These are phyloP conservation scores for Ogataea naganishii DNA, from an alignment of 805 yeast genomes.

Conservation along the genomic window DNA sequence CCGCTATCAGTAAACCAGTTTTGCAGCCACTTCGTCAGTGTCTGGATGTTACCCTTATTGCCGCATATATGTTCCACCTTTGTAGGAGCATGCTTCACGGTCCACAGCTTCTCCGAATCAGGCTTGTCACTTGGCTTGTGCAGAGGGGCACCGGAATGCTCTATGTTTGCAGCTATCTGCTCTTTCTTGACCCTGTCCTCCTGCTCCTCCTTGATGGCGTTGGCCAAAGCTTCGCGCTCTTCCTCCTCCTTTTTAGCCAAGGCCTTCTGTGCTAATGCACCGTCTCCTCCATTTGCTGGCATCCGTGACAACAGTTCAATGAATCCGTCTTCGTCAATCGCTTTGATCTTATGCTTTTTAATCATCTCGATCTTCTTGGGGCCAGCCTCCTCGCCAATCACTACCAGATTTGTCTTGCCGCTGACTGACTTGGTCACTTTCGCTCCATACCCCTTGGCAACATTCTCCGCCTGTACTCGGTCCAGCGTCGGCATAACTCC, in stretches of 20 bases:
- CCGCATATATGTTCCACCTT: slow-evolving; percentile 78
- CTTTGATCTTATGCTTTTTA: slow-evolving; percentile 62
- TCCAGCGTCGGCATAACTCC: slow-evolving; percentile 78
- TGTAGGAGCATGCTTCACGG: slow-evolving; percentile 86
- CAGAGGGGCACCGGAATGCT: slow-evolving; percentile 4
- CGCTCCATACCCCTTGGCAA: slow-evolving; percentile 87
- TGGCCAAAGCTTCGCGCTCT: slow-evolving; percentile 45
- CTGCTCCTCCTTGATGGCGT: slow-evolving; percentile 41
- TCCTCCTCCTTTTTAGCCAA: slow-evolving; percentile 61
- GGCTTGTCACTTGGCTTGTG: slow-evolving; percentile 28
- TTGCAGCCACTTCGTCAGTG: slow-evolving; percentile 63
- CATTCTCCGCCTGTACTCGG: slow-evolving; percentile 62
- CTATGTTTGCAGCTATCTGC: slow-evolving; percentile 17
- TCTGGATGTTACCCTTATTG: slow-evolving; percentile 65
- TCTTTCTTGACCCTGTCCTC: slow-evolving; percentile 22
- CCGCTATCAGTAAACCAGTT: slow-evolving; percentile 59
- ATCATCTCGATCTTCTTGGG: slow-evolving; percentile 88
- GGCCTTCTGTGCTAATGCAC: slow-evolving; percentile 71
- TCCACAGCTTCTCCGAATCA: slow-evolving; percentile 74
- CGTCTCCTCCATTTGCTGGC: slow-evolving; percentile 91
- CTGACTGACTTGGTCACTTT: slow-evolving; percentile 81
- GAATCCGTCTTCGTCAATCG: slow-evolving; percentile 83
- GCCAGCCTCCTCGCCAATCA: slow-evolving; percentile 93
- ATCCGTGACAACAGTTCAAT: slow-evolving; percentile 59
- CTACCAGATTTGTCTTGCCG: slow-evolving; percentile 79